These are phyloP conservation scores for Blastobotrys petasosporus DNA, from an alignment of 1,139 yeast genomes.

Conservation along the genomic window DNA sequence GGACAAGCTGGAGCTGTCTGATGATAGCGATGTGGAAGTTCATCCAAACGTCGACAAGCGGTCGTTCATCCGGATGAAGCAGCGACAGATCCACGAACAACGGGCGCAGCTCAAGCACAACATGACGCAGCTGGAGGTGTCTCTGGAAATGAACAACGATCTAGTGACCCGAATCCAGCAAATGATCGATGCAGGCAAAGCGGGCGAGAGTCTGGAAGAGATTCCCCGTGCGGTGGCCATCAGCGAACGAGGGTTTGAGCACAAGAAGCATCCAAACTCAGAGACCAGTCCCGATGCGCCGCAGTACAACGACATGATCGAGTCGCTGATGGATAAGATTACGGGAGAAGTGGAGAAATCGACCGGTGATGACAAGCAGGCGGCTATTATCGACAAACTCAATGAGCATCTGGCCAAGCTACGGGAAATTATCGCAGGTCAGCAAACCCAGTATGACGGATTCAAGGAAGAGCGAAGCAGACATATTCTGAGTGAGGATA, in stretches of 20 bases:
- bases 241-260: constrained; percentile 25
- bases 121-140: constrained; percentile 67
- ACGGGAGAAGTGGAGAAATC: constrained; percentile 55
- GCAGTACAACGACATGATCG: constrained; percentile 87
- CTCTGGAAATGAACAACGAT: constrained; percentile 68
- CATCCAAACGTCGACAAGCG: constrained; percentile 96
- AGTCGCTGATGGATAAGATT: constrained; percentile 72
- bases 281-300: constrained; percentile 56
- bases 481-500: constrained; percentile 84
- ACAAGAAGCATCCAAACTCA: constrained; percentile 35
- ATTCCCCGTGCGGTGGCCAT: constrained; percentile 31
- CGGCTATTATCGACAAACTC: constrained; percentile 25
- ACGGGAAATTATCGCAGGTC: constrained; percentile 43
- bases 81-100: constrained; percentile 93
- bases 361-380: constrained; percentile 41
- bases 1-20: constrained; percentile 94
- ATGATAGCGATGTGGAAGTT: constrained; percentile 93
- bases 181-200: constrained; percentile 39
- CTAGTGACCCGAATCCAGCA: constrained; percentile 67
- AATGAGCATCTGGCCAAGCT: constrained; percentile 34
- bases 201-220: constrained; percentile 26
- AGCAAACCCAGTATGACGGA: constrained; percentile 60
- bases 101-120: constrained; percentile 74
- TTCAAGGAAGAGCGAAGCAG: constrained; percentile 63
- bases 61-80: constrained; percentile 94